Base-by-base conservation (phyloP, 1,284 basidiomycete species). In the Naganishia albida region DNA sequence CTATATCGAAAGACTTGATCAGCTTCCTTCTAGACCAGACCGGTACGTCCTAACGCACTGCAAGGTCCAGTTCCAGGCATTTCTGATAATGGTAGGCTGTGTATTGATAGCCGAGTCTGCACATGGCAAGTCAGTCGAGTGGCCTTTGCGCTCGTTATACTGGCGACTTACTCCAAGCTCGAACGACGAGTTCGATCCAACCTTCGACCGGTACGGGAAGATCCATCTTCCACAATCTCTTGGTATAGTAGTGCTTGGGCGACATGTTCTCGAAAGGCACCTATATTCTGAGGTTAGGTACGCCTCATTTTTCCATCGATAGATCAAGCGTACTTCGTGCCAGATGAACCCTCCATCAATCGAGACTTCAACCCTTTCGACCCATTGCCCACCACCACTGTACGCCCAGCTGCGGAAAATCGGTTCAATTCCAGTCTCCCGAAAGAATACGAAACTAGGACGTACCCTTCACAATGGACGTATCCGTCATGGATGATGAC, bases 161-260 rank as follows among this genome's bases (percentile, higher is more conserved):
- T 20, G 7, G 3, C 18, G 2, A 48, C 52, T 83, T 83, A 70
- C 85, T 84, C 84, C 84, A 85, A 0, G 82, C 82, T 48, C 84
- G 81, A n/a, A 83, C 83, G 67, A 82, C 83, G 74, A 85, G 82
- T 67, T 85, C 84, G 42, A 84, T 78, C 83, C 83, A 85, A 7
- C 84, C 84, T 69, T 85, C 83, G 2, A 84, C 83, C 51, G 84
- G 82, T 52, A 85, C 81, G 1, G 83, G 84, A 0, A 85, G 68
- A 15, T 81, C 78, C 59, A 83, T 81, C 67, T 79, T 81, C 84
- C 84, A 85, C 13, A 85, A 77, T 54, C 83, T 73, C 83, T 83
- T 85, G 0, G 83, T 83, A 62, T 84, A 80, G 69, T 84, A 85
- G 69, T 85, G 82, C 82, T 85, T 85, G 70, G 83, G 78, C 0